phyloP scores from a whole-genome alignment of 768 basidiomycete genomes.

The Psilocybe azurescens region DNA sequence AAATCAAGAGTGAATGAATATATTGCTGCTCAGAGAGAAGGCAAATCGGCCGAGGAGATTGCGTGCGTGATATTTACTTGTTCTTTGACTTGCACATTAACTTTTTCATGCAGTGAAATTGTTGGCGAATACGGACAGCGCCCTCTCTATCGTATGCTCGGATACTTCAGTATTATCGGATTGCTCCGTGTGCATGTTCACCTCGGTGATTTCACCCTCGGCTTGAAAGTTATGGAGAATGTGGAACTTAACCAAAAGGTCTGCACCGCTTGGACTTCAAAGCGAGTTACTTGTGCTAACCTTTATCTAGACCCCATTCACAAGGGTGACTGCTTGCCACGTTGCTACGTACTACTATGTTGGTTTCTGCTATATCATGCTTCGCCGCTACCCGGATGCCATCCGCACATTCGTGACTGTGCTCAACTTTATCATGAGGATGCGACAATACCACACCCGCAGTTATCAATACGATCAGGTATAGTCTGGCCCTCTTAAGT shows the following conservation, averaged over 20 bases:
- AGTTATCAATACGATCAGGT: constrained; percentile 98
- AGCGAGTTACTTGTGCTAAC: neutral
- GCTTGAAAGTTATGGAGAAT: constrained; percentile 92
- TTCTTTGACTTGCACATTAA: constrained; percentile 5
- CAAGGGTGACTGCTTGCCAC: constrained; percentile 95
- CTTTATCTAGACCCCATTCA: constrained; percentile 75
- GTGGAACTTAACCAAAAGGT: constrained; percentile 93
- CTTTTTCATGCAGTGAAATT: constrained; percentile 58
- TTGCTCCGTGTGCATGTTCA: constrained; percentile 95
- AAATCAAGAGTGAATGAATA: constrained; percentile 96
- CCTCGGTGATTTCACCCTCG: constrained; percentile 94
- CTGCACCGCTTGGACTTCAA: neutral
- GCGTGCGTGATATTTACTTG: constrained; percentile 54
- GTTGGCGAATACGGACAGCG: constrained; percentile 91
- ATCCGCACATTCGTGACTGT: constrained; percentile 92
- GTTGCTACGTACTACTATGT: constrained; percentile 96
- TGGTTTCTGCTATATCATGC: constrained; percentile 96
- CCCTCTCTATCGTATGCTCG: constrained; percentile 92
- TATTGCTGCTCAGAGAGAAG: constrained; percentile 79
- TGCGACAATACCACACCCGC: constrained; percentile 96
- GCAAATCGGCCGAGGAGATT: constrained; percentile 83
- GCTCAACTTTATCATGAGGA: constrained; percentile 93
- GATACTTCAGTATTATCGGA: constrained; percentile 96
- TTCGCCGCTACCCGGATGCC: constrained; percentile 94
- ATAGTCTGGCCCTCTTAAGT: constrained; percentile 13